A percentile compares a stretch with the other conserved stretches of the same genome.
Conservation (phyloP, 352 stramenopile species). For the Thalassiosira livingstoniorum region DNA sequence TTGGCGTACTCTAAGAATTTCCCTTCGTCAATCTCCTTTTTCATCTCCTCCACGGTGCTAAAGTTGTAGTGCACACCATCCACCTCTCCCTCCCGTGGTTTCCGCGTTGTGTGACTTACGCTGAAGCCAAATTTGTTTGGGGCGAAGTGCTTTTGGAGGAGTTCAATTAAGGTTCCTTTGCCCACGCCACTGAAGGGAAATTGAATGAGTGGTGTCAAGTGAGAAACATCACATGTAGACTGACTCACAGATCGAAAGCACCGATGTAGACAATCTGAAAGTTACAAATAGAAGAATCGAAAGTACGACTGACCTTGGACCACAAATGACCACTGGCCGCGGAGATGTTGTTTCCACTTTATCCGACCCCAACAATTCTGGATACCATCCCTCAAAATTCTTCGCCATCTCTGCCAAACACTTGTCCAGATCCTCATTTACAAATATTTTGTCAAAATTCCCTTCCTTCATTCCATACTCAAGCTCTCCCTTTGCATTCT, state of each 20-base stretch:
- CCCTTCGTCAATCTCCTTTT: slow-evolving; percentile 92
- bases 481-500: slow-evolving; percentile 92
- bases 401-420: slow-evolving; percentile 67
- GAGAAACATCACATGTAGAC: no score
- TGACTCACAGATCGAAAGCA: no score
- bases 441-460: slow-evolving; percentile 67
- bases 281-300: no score
- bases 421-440: slow-evolving; percentile 78
- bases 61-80: slow-evolving; percentile 98
- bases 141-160: slow-evolving; percentile 87
- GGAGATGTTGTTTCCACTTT: slow-evolving; percentile 7
- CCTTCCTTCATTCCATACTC: slow-evolving; percentile 81
- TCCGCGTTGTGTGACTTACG: slow-evolving; percentile 97
- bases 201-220: no score
- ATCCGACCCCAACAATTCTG: slow-evolving; percentile 66
- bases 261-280: no score
- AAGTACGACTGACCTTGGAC: no score
- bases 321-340: slow-evolving; percentile 68
- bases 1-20: slow-evolving; percentile 96
- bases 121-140: slow-evolving; percentile 91
- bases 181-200: slow-evolving; percentile 82
- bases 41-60: slow-evolving; percentile 91
- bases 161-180: slow-evolving; percentile 96
- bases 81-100: slow-evolving; percentile 92
- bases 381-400: slow-evolving; percentile 77